Evolutionary conservation across 805 yeast genomes (phyloP).

Genomic region (Peterozyma toletana): DNA sequence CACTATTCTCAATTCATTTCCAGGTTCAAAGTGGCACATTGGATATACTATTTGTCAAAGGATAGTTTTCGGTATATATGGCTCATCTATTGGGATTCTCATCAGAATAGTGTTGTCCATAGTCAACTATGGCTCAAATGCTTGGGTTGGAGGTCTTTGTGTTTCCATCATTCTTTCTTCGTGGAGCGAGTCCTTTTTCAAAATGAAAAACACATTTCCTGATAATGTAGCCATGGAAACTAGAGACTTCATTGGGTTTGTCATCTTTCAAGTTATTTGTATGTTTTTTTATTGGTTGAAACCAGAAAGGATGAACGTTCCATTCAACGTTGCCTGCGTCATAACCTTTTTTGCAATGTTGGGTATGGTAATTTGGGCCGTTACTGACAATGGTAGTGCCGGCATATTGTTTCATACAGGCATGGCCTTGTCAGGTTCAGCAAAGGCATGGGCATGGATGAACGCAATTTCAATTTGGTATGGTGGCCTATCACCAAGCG

Average conservation of each 20-base stretch:
- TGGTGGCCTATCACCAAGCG: constrained; percentile 30
- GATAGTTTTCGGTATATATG: constrained; percentile 38
- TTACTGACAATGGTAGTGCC: constrained; percentile 21
- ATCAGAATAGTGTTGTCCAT: constrained; percentile 36
- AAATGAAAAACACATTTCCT: constrained; percentile 31
- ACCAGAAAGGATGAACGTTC: constrained; percentile 28
- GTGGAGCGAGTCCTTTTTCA: constrained; percentile 28
- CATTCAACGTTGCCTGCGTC: constrained; percentile 13
- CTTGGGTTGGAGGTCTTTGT: constrained; percentile 39
- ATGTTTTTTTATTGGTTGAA: constrained; percentile 31
- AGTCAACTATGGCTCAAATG: constrained; percentile 39
- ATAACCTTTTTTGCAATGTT: constrained; percentile 24
- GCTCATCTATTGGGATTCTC: constrained; percentile 34
- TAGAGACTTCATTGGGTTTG: constrained; percentile 33
- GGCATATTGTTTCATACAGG: constrained; percentile 16
- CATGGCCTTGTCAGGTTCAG: constrained; percentile 15
- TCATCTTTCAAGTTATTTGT: constrained; percentile 36
- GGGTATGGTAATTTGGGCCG: constrained; percentile 13
- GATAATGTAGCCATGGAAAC: constrained; percentile 29
- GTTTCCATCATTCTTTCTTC: constrained; percentile 29
- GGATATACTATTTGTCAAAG: constrained; percentile 40
- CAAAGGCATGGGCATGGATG: constrained; percentile 34
- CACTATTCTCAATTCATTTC: constrained; percentile 39
- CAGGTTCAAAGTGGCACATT: constrained; percentile 42
- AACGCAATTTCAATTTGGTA: constrained; percentile 32